phyloP scores from a whole-genome alignment of 2,329 filamentous ascomycete genomes.

The Trichophyton rubrum region DNA sequence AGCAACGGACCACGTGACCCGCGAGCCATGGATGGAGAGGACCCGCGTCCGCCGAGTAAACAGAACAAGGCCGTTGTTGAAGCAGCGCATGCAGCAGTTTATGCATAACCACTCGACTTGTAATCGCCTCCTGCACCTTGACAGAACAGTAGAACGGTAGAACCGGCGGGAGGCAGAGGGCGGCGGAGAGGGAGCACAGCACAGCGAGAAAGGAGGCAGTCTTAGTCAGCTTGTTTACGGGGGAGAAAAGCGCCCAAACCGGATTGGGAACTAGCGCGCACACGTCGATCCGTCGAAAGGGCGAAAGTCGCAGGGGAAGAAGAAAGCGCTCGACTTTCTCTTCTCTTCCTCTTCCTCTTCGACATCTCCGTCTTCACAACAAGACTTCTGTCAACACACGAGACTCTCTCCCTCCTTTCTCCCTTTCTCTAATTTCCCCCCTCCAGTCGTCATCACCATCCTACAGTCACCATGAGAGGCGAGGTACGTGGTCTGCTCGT shows the following conservation, averaged over 20 bases:
- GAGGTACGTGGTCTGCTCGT: conserved; percentile 19
- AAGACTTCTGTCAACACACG: neutral
- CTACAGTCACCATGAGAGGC: conserved; percentile 23
- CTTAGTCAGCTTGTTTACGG: conserved; percentile 5
- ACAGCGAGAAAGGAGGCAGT: neutral
- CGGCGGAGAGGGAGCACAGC: neutral
- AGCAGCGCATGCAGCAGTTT: neutral
- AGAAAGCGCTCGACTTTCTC: neutral
- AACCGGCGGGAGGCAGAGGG: neutral
- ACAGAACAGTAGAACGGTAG: neutral
- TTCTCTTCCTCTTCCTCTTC: neutral
- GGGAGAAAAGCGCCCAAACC: neutral
- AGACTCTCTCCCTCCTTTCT: neutral
- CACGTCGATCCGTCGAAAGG: conserved; percentile 8
- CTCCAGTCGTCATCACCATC: neutral
- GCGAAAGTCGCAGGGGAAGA: neutral
- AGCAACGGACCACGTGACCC: neutral
- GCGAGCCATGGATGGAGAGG: neutral
- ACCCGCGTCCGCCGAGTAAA: neutral
- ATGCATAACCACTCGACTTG: neutral
- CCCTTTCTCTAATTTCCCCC: neutral
- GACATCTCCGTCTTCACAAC: neutral
- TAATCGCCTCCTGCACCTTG: neutral
- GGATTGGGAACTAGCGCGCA: conserved; percentile 12
- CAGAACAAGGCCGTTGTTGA: neutral